Conservation (phyloP, 805 yeast genomes). For the Debaryomyces maramus region DNA sequence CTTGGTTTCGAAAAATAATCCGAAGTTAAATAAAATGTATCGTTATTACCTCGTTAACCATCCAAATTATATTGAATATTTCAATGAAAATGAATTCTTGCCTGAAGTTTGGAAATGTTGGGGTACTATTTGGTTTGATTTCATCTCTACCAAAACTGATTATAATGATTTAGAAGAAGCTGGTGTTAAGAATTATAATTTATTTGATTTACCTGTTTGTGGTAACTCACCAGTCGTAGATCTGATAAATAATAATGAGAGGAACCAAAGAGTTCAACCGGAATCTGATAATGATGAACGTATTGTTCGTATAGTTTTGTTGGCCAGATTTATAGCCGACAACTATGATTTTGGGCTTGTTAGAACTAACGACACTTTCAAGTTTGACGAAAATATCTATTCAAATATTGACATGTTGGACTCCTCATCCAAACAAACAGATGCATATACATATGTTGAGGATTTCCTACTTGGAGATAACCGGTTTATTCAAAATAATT, state of each 20-base stretch:
- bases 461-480: constrained; percentile 41
- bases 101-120: constrained; percentile 84
- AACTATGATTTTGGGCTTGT: constrained; percentile 55
- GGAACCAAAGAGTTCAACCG: constrained; percentile 22
- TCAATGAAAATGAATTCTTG: constrained; percentile 59
- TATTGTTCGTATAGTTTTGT: constrained; percentile 49
- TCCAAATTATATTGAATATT: constrained; percentile 47
- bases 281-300: constrained; percentile 51
- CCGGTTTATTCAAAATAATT: constrained; percentile 41
- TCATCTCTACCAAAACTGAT: constrained; percentile 53
- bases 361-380: constrained; percentile 47
- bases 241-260: constrained; percentile 9
- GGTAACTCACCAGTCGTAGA: constrained; percentile 46
- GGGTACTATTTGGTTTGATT: constrained; percentile 82
- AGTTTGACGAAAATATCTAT: constrained; percentile 33
- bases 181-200: constrained; percentile 53
- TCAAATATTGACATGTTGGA: constrained; percentile 23
- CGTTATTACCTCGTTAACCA: constrained; percentile 19
- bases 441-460: constrained; percentile 26
- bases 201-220: constrained; percentile 66
- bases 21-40: constrained; percentile 23
- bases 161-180: constrained; percentile 49
- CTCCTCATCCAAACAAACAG: constrained; percentile 16
- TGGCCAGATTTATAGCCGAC: constrained; percentile 54
- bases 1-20: constrained; percentile 26